A percentile compares a stretch with the other conserved stretches of the same genome.
Conservation (phyloP, 352 stramenopile species). For the Phytopythium helicoides region DNA sequence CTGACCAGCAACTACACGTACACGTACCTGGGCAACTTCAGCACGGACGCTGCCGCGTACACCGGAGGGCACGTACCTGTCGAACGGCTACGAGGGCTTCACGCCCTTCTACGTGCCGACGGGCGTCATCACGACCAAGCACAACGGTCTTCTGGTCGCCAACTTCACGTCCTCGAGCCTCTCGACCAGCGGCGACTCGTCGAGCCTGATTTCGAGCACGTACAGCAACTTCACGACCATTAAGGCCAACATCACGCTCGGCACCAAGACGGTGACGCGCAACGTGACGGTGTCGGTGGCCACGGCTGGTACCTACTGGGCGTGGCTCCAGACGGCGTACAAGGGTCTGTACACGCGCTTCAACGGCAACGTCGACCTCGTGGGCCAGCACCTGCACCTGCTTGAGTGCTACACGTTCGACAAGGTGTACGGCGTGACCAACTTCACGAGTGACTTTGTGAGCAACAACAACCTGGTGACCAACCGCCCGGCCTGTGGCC, state of each 20-base stretch:
- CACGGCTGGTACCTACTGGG: constrained; percentile 59
- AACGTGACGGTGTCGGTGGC: constrained; percentile 41
- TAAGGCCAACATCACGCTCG: constrained; percentile 41
- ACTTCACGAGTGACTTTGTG: constrained; percentile 49
- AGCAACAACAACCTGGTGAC: constrained; percentile 52
- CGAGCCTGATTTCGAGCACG: constrained; percentile 6
- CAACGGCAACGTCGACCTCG: constrained; percentile 55
- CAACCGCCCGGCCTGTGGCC: constrained; percentile 38
- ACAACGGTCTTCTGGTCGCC: constrained; percentile 43
- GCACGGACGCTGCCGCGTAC: constrained; percentile 25
- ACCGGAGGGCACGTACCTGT: constrained; percentile 32
- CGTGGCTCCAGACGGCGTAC: constrained; percentile 60
- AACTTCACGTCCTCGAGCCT: constrained; percentile 34
- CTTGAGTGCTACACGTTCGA: constrained; percentile 63
- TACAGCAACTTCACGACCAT: constrained; percentile 30
- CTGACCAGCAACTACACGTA: constrained; percentile 35
- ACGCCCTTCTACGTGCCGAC: constrained; percentile 30
- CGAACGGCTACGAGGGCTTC: constrained; percentile 53
- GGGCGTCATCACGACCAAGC: constrained; percentile 47
- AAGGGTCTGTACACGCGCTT: constrained; percentile 52
- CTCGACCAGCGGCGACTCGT: constrained; percentile 16
- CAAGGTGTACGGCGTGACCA: constrained; percentile 42
- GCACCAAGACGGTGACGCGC: constrained; percentile 27
- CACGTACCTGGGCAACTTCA: constrained; percentile 50
- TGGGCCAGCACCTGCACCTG: constrained; percentile 58